A percentile compares a stretch with the other conserved stretches of the same genome.
These are phyloP conservation scores for Euphorbia celastroides DNA, from an alignment of 441 rosid genomes.

Conservation along the genomic window DNA sequence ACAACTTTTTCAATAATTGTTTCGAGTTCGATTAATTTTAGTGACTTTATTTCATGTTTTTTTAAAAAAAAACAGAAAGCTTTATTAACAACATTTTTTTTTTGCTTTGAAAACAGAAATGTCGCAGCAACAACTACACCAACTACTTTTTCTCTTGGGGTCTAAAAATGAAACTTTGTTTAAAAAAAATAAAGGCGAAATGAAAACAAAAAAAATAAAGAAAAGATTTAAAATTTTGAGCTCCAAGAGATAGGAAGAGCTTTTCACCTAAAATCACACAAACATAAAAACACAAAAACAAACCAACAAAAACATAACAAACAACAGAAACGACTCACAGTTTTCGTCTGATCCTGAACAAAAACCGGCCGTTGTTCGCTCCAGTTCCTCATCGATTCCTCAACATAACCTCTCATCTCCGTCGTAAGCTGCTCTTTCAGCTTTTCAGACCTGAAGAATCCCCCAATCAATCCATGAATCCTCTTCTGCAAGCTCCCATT, in stretches of 20 bases:
- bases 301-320: background rate
- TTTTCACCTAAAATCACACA: slow-evolving; percentile 4
- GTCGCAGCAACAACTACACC: too few species aligned
- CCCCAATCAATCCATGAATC: slow-evolving; percentile 80
- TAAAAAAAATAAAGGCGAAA: background rate
- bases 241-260: slow-evolving; percentile 24
- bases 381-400: slow-evolving; percentile 74
- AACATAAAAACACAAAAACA: background rate
- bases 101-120: too few species aligned
- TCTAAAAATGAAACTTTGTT: too few species aligned
- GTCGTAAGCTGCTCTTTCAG: slow-evolving; percentile 82
- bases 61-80: too few species aligned
- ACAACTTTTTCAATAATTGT: too few species aligned
- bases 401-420: slow-evolving; percentile 72
- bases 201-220: background rate
- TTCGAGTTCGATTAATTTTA: too few species aligned
- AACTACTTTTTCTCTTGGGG: too few species aligned
- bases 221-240: too few species aligned
- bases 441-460: slow-evolving; percentile 77
- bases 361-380: slow-evolving; percentile 47
- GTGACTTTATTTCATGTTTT: too few species aligned
- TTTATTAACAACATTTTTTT: too few species aligned
- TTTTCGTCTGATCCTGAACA: slow-evolving; percentile 86
- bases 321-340: slow-evolving; percentile 34
- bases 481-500: slow-evolving; percentile 83